phyloP scores from a whole-genome alignment of 257 asterid genomes.

The Solanum pennellii region DNA sequence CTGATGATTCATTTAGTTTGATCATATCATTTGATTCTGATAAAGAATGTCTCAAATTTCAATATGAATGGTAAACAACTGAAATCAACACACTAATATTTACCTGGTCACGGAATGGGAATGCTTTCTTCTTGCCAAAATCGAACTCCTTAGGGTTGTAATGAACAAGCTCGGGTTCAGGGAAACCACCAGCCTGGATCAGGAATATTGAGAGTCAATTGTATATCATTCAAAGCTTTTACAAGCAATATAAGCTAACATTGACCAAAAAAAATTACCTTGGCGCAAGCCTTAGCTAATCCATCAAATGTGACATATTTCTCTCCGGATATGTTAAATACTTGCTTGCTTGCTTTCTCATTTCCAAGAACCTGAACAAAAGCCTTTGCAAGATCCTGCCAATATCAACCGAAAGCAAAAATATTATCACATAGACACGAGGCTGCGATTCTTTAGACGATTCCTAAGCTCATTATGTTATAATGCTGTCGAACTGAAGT shows the following conservation, averaged over 20 bases:
- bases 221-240: background rate
- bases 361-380: slow-evolving; percentile 84
- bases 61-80: background rate
- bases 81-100: background rate
- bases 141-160: slow-evolving; percentile 94
- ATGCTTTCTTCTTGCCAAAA: slow-evolving; percentile 93
- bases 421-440: background rate
- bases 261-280: slow-evolving; percentile 28
- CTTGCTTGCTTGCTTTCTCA: slow-evolving; percentile 78
- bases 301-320: slow-evolving; percentile 94
- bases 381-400: slow-evolving; percentile 83
- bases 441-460: background rate
- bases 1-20: background rate
- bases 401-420: background rate
- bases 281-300: slow-evolving; percentile 90
- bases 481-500: background rate
- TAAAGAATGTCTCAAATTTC: background rate
- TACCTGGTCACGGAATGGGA: slow-evolving; percentile 98
- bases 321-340: slow-evolving; percentile 90
- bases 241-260: background rate
- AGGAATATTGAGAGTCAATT: background rate
- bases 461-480: background rate
- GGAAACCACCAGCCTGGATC: slow-evolving; percentile 88
- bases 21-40: background rate
- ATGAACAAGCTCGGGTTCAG: slow-evolving; percentile 92